Base-by-base conservation (phyloP, 2,329 filamentous ascomycete species). In the Lecanicillium sp. region DNA sequence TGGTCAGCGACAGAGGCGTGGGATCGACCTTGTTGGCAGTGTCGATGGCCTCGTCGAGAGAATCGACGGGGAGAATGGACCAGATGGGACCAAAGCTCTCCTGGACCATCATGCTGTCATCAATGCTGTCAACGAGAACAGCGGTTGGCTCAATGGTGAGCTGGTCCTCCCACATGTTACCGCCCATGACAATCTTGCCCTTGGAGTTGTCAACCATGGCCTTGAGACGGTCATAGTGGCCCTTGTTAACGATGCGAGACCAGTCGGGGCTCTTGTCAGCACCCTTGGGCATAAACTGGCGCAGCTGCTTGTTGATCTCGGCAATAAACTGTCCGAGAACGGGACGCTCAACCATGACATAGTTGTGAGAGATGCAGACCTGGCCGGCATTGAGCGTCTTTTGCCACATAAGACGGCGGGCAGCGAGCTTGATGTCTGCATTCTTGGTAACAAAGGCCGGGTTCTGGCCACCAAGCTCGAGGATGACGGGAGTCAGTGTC, bases 41-140 rank as follows among this genome's bases (percentile, higher is more conserved):
- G 29, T 71, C 71, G 57, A 96, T 88, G 35, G 89, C 90, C 52
- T 94, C 78, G 48, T 94, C 85, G n/a, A 95, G 69, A 50, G 78
- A 73, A 47, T 86, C 75, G 40, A 87, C 82, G 0, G 87, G 74
- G 38, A 94, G 65, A 45, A 96, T 78, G 45, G 85, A 81, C 49
- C 94, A 87, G 43, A 95, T 71, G n/a, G 92, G 92, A 6, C 90
- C 92, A 56, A 98, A 98, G 31, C 81, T 86, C 65, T 98, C 92
- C 46, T 94, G 78, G 17, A 67, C 65, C 54, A 95, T 74, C 60
- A 95, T 76, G 62, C 95, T 90, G 35, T 89, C 73, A 19, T 63
- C 44, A 13, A 74, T 56, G 45, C 78, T 79, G 48, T 85, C 71
- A 28, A 95, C 83, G 44, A 86, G 72, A n/a, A 98, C 80, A n/a